Conservation (phyloP, 225 moss, liverwort and hornwort genomes). For the Climacium dendroides region DNA sequence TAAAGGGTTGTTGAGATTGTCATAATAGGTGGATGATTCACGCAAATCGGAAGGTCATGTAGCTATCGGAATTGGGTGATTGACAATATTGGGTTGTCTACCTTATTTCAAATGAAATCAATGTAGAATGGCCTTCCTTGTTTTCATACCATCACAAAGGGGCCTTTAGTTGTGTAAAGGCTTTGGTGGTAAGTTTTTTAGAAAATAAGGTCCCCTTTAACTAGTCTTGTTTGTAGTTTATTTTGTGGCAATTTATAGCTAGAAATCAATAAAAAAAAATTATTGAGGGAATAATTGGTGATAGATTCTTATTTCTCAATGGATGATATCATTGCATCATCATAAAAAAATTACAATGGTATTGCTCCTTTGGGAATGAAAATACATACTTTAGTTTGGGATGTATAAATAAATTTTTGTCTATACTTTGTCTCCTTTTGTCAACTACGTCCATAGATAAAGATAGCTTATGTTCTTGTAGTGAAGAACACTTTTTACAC, state of each 20-base stretch:
- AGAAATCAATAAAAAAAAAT: no score
- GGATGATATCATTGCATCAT: background rate
- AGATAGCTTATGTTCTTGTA: accelerated
- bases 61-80: no score
- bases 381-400: background rate
- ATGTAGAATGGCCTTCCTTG: no score
- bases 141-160: no score
- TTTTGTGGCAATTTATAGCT: background rate
- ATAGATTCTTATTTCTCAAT: background rate
- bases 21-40: no score
- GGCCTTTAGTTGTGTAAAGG: no score
- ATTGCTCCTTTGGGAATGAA: accelerated
- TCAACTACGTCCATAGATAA: background rate
- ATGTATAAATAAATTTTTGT: background rate
- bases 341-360: background rate
- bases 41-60: no score
- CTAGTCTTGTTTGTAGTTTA: background rate
- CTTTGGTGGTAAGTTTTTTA: accelerated
- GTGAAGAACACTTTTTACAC: no score
- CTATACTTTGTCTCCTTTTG: background rate
- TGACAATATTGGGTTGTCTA: no score
- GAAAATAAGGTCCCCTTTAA: background rate
- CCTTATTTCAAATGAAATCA: no score
- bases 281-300: background rate
- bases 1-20: no score